Conservation (phyloP, 257 asterid genomes). For the Scutellaria galericulata region DNA sequence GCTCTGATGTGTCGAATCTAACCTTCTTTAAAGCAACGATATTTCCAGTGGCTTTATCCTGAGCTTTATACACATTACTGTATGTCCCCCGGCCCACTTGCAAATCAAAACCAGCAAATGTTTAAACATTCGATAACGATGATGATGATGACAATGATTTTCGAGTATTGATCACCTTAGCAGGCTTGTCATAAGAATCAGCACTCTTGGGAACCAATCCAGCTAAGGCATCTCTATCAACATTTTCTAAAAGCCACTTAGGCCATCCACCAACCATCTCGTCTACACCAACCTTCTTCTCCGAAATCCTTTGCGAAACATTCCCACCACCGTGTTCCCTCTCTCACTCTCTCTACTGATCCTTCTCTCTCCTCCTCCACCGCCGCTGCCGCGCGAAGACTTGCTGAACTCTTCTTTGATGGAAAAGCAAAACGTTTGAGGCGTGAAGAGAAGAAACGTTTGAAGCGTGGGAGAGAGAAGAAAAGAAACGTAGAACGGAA, state of each 20-base stretch:
- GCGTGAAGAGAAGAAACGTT: too few species aligned
- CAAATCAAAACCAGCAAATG: neutral
- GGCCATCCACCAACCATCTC: conserved; percentile 77
- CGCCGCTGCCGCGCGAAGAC: neutral
- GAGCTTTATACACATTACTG: conserved; percentile 85
- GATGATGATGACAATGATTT: neutral
- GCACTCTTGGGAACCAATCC: conserved; percentile 66
- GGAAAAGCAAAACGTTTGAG: too few species aligned
- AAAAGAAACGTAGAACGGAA: too few species aligned
- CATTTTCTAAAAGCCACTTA: conserved; percentile 66
- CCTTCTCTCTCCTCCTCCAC: conserved; percentile 31
- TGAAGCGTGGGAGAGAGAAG: too few species aligned
- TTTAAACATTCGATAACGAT: neutral
- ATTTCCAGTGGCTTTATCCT: conserved; percentile 60
- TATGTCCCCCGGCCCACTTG: conserved; percentile 91
- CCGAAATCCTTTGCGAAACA: conserved; percentile 34
- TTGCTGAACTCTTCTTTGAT: conserved; percentile 22
- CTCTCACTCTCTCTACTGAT: conserved; percentile 38
- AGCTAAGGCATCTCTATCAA: conserved; percentile 50
- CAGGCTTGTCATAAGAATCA: conserved; percentile 76
- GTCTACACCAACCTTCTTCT: conserved; percentile 49
- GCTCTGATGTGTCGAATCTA: conserved; percentile 80
- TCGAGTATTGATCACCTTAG: conserved; percentile 48
- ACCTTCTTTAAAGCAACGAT: conserved; percentile 80
- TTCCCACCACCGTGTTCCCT: conserved; percentile 36